Evolutionary conservation across 305 asterid genomes (phyloP).

Genomic region (Fraxinus xanthoxyloides): DNA sequence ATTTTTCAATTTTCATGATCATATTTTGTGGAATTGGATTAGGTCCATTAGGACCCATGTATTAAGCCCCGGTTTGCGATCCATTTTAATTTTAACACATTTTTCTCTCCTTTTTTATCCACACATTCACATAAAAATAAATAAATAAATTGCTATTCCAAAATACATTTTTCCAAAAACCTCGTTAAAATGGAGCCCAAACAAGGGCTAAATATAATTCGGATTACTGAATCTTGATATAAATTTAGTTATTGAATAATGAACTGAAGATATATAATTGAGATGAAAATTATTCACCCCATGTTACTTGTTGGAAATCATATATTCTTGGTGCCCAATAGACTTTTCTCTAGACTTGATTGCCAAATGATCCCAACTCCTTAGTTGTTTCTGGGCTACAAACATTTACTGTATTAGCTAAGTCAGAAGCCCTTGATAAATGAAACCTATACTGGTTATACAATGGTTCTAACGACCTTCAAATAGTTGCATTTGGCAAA

Average conservation of each 20-base stretch:
- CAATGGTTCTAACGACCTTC: background rate
- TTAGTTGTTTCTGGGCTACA: background rate
- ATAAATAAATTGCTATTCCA: too few relatives aligned
- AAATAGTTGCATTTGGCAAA: background rate
- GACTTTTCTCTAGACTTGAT: background rate
- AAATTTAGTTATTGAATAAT: background rate
- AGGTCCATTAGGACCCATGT: background rate
- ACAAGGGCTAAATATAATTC: too few relatives aligned
- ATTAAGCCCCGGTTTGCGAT: too few relatives aligned
- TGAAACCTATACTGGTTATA: background rate
- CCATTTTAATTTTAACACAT: too few relatives aligned
- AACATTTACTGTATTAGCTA: background rate
- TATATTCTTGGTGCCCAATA: background rate
- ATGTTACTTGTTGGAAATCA: background rate
- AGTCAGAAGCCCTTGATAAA: background rate
- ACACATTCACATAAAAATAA: too few relatives aligned
- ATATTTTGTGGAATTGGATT: slow-evolving; percentile 7
- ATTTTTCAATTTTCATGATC: background rate
- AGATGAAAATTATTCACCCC: background rate
- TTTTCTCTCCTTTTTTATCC: too few relatives aligned
- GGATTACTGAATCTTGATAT: background rate
- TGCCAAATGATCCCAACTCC: background rate
- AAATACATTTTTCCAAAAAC: too few relatives aligned
- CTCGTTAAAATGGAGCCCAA: too few relatives aligned
- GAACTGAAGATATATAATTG: background rate